These are phyloP conservation scores for Diplodia seriata DNA, from an alignment of 2,329 filamentous ascomycete species.

Conservation along the genomic window DNA sequence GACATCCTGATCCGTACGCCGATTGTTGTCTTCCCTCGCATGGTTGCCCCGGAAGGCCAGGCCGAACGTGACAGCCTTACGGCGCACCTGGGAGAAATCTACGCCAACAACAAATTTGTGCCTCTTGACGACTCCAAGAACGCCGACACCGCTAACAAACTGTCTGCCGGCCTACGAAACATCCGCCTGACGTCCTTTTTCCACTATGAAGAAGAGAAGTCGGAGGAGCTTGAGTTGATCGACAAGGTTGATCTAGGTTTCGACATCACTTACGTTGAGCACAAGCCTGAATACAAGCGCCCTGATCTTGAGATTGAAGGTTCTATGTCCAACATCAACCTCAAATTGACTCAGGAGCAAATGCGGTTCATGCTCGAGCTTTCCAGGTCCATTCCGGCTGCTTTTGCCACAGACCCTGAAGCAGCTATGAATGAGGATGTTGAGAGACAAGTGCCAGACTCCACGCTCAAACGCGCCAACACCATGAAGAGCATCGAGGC, in stretches of 20 bases:
- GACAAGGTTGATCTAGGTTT: conserved; percentile 96
- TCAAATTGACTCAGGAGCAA: conserved; percentile 88
- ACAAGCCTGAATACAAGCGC: conserved; percentile 75
- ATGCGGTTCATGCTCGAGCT: conserved; percentile 88
- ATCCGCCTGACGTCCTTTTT: conserved; percentile 90
- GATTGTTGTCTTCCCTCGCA: conserved; percentile 90
- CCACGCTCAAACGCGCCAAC: conserved; percentile 59
- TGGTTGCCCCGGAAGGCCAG: conserved; percentile 69
- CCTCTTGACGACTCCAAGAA: conserved; percentile 78
- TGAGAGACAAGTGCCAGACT: conserved; percentile 72
- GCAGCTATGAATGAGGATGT: conserved; percentile 73
- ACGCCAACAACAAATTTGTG: conserved; percentile 91
- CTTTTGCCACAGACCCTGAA: conserved; percentile 78
- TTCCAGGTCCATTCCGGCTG: conserved; percentile 83
- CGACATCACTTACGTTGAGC: conserved; percentile 89
- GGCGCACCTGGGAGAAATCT: conserved; percentile 95
- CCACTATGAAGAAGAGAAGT: conserved; percentile 73
- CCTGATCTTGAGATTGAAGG: conserved; percentile 93
- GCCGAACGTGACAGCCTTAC: conserved; percentile 82
- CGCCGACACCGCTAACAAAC: conserved; percentile 81
- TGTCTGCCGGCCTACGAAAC: conserved; percentile 89
- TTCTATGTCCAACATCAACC: conserved; percentile 89
- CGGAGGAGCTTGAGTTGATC: conserved; percentile 93
- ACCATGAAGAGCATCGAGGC: conserved; percentile 51
- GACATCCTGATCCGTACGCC: conserved; percentile 93